Evolutionary conservation across 768 basidiomycete species (phyloP).

Genomic region (Kwoniella pini): DNA sequence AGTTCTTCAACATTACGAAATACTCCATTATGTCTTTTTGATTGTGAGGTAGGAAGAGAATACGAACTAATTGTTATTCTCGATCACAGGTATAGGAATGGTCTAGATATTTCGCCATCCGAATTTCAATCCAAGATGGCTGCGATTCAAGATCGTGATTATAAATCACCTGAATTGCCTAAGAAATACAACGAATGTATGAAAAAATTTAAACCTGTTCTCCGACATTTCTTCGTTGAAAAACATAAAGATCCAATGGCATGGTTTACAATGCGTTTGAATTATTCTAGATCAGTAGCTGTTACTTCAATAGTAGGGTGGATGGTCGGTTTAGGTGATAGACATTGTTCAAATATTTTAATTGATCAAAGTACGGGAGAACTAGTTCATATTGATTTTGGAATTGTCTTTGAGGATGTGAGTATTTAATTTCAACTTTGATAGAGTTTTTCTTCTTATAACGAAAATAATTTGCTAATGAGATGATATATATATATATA

Average conservation of each 20-base stretch:
- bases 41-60: too few relatives aligned
- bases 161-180: constrained; percentile 27
- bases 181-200: constrained; percentile 56
- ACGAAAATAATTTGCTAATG: background rate
- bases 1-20: too few relatives aligned
- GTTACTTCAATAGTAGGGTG: constrained; percentile 93
- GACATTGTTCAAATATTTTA: constrained; percentile 89
- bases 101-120: constrained; percentile 57
- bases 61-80: too few relatives aligned
- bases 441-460: too few relatives aligned
- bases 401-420: constrained; percentile 94
- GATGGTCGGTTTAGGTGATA: constrained; percentile 86
- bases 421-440: constrained; percentile 28
- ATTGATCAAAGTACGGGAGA: constrained; percentile 80
- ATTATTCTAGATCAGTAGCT: constrained; percentile 88
- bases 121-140: constrained; percentile 54
- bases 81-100: constrained; percentile 71
- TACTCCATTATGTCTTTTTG: too few relatives aligned
- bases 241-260: constrained; percentile 79
- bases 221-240: constrained; percentile 94
- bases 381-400: constrained; percentile 91
- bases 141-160: constrained; percentile 45
- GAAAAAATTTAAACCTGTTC: constrained; percentile 70
- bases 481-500: constrained; percentile 48
- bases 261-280: constrained; percentile 89